A percentile compares a stretch with the other conserved stretches of the same genome.
Conservation (phyloP, 345 rosid genomes). For the Firmiana major region DNA sequence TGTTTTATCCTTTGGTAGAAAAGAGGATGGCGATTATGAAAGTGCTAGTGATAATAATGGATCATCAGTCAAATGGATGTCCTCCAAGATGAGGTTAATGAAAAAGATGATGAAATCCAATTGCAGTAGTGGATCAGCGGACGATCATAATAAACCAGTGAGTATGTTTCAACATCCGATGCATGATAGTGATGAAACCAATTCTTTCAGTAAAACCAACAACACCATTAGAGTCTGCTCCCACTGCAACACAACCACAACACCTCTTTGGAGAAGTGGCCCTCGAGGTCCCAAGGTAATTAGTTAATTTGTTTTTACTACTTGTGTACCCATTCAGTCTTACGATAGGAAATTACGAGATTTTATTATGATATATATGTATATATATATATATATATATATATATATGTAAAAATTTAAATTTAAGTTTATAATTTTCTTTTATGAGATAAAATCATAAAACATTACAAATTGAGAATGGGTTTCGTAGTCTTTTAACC, state of each 20-base stretch:
- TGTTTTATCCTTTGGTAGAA: slow-evolving; percentile 2
- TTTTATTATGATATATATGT: no score
- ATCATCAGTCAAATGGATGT: slow-evolving; percentile 36
- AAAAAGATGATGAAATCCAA: slow-evolving; percentile 32
- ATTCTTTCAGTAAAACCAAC: slow-evolving; percentile 1
- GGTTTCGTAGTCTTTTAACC: no score
- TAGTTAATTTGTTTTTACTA: neutral
- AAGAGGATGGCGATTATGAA: slow-evolving; percentile 13
- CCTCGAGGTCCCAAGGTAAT: slow-evolving; percentile 64
- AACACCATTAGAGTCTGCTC: slow-evolving; percentile 42
- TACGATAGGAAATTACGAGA: no score
- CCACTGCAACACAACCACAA: slow-evolving; percentile 54
- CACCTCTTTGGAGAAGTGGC: slow-evolving; percentile 79
- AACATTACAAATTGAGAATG: no score
- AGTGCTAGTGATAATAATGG: neutral
- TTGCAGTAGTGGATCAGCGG: neutral
- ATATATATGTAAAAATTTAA: no score
- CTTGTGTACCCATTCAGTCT: no score
- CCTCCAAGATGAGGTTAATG: slow-evolving; percentile 45
- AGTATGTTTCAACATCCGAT: slow-evolving; percentile 24
- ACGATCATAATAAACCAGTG: neutral
- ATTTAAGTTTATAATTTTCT: no score
- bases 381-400: no score
- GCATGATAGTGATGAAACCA: slow-evolving; percentile 2
- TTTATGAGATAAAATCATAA: no score